Base-by-base conservation (phyloP, 805 yeast genomes). In the Cyberlindnera suaveolens region DNA sequence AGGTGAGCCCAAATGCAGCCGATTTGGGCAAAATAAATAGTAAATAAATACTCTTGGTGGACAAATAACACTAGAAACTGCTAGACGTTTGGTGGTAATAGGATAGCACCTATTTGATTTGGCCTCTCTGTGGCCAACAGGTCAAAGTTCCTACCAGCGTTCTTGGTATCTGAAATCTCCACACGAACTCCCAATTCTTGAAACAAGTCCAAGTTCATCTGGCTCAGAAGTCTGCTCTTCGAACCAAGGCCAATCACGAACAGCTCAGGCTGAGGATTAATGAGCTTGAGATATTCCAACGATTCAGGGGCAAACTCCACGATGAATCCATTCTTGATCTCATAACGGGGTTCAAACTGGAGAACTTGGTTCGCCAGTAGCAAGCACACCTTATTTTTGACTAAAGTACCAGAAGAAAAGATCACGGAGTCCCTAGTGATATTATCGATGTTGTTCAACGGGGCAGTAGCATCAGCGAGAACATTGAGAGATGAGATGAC, bases 111-210 rank as follows among this genome's bases (percentile, higher is more conserved):
- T n/a, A 86, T 78, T 29, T 78, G 80, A 20, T 71, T 66, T 0
- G 90, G 87, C 51, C 95, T 68, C 57, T 87, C 95, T 0, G 91
- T 84, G 1, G 91, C 89, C 45, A 86, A 63, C 35, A 86, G 62
- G 54, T 86, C 91, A 63, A 75, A 87, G 48, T 75, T 80, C 49
- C 76, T 73, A 11, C 85, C 90, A 1, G 87, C 85, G 50, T 75
- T 75, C 48, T 68, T 70, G 4, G 82, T 82, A 56, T 79, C 84
- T 26, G 85, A 74, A 3, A 81, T 66, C 53, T 86, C 93, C 16
- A 80, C 57, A 54, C 79, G 82, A n/a, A 85, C 75, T 0, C 95
- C 95, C 45, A 82, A 61, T 6, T 66, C 60, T 20, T 72, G 70
- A 45, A 86, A 69, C 46, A 58, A 62, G 33, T 63, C 60, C 38